These are phyloP conservation scores for Aspergillus ostianus DNA, from an alignment of 495 filamentous ascomycete genomes.

Conservation along the genomic window DNA sequence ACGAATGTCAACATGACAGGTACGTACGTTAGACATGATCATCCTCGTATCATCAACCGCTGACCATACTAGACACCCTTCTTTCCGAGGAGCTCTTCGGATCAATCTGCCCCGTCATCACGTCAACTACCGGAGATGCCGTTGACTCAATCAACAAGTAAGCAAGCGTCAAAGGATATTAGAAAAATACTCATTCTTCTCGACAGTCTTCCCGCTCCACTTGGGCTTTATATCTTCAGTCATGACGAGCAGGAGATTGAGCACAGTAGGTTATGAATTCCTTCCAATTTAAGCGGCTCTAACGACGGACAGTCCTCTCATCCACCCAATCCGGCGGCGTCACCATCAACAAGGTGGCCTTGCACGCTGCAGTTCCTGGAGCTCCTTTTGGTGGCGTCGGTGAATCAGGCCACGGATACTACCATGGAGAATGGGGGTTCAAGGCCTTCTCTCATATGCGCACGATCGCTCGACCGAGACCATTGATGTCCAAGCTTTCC, in stretches of 20 bases:
- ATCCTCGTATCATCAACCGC: neutral
- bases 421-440: conserved; percentile 74
- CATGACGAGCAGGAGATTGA: conserved; percentile 59
- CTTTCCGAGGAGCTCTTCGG: conserved; percentile 80
- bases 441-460: conserved; percentile 74
- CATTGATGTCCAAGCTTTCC: conserved; percentile 9
- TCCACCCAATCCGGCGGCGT: conserved; percentile 68
- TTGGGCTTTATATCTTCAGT: conserved; percentile 78
- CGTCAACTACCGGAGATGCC: conserved; percentile 68
- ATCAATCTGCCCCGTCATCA: conserved; percentile 72
- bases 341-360: conserved; percentile 71
- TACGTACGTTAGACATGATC: neutral
- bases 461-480: conserved; percentile 27
- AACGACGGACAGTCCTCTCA: conserved; percentile 39
- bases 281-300: neutral
- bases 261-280: conserved; percentile 25
- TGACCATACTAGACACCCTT: conserved; percentile 57
- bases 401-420: conserved; percentile 69
- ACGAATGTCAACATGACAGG: conserved; percentile 52
- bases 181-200: neutral
- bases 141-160: conserved; percentile 40
- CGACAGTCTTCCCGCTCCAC: conserved; percentile 49
- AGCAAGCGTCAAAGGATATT: too few species aligned
- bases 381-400: conserved; percentile 84
- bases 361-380: conserved; percentile 61